These are phyloP conservation scores for Plasmodium vivax DNA, from an alignment of 169 alveolate species.

Conservation along the genomic window DNA sequence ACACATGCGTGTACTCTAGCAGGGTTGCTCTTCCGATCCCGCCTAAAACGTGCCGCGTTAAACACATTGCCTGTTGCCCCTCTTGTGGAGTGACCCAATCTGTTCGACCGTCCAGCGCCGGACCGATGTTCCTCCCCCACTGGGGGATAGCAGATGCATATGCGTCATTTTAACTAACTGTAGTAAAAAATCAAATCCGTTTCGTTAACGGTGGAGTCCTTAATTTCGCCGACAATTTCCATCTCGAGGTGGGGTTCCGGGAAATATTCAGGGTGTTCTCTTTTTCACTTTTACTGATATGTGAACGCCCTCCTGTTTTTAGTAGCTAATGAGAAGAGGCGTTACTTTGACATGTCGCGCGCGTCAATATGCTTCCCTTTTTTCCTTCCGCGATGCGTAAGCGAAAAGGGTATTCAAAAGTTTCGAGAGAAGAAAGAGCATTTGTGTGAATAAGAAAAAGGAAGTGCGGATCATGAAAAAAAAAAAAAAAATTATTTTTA, in stretches of 20 bases:
- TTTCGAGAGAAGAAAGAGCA: neutral
- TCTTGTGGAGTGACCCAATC: neutral
- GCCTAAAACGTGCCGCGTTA: neutral
- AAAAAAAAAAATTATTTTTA: neutral
- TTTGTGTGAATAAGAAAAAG: neutral
- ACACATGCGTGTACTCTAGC: neutral
- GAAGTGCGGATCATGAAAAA: neutral
- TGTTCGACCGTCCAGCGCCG: no score
- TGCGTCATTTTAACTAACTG: slow-evolving; percentile 21
- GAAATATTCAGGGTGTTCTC: neutral
- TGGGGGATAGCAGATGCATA: neutral
- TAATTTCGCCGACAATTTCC: slow-evolving; percentile 60
- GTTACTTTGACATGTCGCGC: neutral
- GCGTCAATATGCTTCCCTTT: neutral
- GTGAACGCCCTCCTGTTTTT: neutral
- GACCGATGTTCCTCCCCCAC: neutral
- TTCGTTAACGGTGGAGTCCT: slow-evolving; percentile 62
- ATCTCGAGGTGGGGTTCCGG: slow-evolving; percentile 2
- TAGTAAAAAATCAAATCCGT: slow-evolving; percentile 60
- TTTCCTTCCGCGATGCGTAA: neutral
- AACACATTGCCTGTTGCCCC: neutral
- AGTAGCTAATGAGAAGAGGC: neutral
- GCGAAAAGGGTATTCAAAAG: neutral
- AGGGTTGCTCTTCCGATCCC: neutral
- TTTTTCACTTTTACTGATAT: neutral